Evolutionary conservation across 768 basidiomycete species (phyloP).

Genomic region (Auriscalpium microsporum): DNA sequence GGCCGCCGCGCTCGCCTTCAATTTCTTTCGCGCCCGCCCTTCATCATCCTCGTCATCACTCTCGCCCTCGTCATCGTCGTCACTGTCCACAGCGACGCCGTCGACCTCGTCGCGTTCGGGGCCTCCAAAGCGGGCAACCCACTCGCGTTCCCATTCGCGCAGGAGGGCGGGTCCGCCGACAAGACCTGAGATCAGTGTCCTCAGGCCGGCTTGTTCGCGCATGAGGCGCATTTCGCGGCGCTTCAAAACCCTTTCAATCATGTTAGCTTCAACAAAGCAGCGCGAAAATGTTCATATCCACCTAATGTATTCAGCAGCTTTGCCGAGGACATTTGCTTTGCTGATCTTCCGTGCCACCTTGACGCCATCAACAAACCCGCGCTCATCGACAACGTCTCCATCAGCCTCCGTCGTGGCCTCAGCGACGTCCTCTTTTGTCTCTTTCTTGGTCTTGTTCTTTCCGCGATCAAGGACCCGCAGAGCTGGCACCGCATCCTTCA

Average conservation of each 20-base stretch:
- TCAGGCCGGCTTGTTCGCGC: slow-evolving; percentile 69
- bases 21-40: slow-evolving; percentile 57
- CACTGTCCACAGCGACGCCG: slow-evolving; percentile 32
- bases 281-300: slow-evolving; percentile 22
- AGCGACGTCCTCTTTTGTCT: slow-evolving; percentile 2
- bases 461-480: slow-evolving; percentile 64
- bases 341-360: slow-evolving; percentile 85
- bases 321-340: slow-evolving; percentile 85
- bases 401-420: background rate
- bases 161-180: slow-evolving; percentile 68
- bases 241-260: slow-evolving; percentile 56
- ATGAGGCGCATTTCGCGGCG: slow-evolving; percentile 62
- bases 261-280: background rate
- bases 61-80: slow-evolving; percentile 45
- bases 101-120: slow-evolving; percentile 58
- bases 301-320: slow-evolving; percentile 84
- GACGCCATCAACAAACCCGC: slow-evolving; percentile 88
- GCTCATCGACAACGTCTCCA: slow-evolving; percentile 62
- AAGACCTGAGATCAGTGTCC: slow-evolving; percentile 57
- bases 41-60: slow-evolving; percentile 28
- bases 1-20: slow-evolving; percentile 36
- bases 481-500: slow-evolving; percentile 77
- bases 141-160: slow-evolving; percentile 69
- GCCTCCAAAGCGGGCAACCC: slow-evolving; percentile 67
- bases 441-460: slow-evolving; percentile 27